phyloP scores from a whole-genome alignment of 768 basidiomycete genomes.

The Boletus fagicola region DNA sequence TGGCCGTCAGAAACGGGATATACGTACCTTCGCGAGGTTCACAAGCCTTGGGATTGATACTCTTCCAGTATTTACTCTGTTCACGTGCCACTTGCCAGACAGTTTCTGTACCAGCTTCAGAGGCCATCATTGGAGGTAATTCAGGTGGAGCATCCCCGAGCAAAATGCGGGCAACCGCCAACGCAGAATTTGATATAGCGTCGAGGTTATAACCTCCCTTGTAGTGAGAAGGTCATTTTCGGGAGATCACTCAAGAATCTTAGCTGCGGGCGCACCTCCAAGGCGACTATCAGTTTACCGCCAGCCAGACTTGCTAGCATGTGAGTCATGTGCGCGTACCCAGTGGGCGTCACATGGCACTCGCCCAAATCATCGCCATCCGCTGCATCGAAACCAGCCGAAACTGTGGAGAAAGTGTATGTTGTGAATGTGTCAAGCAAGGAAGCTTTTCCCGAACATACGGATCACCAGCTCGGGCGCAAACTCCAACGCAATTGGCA shows the following conservation, averaged over 20 bases:
- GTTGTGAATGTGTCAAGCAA: background rate
- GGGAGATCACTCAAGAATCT: background rate
- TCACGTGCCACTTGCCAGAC: constrained; percentile 84
- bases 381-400: constrained; percentile 97
- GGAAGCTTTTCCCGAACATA: constrained; percentile 38
- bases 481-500: constrained; percentile 98
- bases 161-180: constrained; percentile 85
- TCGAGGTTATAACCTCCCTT: constrained; percentile 96
- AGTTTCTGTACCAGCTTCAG: constrained; percentile 82
- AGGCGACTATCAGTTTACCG: constrained; percentile 86
- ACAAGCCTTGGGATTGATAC: constrained; percentile 74
- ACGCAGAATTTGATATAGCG: constrained; percentile 81
- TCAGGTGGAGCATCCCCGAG: constrained; percentile 84
- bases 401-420: constrained; percentile 54
- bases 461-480: constrained; percentile 95
- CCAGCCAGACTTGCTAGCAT: constrained; percentile 88
- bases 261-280: constrained; percentile 64
- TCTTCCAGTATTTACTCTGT: constrained; percentile 92
- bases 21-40: constrained; percentile 74
- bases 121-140: constrained; percentile 69
- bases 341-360: constrained; percentile 86
- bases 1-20: background rate
- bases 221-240: background rate
- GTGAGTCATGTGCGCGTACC: constrained; percentile 98
- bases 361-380: constrained; percentile 89